Evolutionary conservation across 345 rosid genomes (phyloP).

Genomic region (Acer negundo): DNA sequence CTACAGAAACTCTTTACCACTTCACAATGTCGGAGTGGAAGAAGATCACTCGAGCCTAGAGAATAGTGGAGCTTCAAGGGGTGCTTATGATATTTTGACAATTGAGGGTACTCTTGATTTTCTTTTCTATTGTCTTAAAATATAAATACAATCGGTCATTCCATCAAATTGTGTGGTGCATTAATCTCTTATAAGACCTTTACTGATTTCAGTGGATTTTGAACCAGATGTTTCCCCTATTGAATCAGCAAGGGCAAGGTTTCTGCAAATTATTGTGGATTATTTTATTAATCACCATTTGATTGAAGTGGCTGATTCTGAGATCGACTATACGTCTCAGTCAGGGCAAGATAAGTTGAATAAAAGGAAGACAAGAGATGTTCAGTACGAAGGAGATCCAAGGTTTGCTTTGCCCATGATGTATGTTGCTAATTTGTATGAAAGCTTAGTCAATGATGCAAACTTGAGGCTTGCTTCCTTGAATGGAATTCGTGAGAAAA

Average conservation of each 20-base stretch:
- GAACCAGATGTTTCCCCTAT: slow-evolving; percentile 77
- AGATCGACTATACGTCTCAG: slow-evolving; percentile 45
- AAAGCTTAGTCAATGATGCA: slow-evolving; percentile 73
- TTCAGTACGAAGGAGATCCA: slow-evolving; percentile 79
- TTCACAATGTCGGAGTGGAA: slow-evolving; percentile 62
- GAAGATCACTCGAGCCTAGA: slow-evolving; percentile 66
- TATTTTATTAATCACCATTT: slow-evolving; percentile 68
- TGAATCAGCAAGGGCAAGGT: slow-evolving; percentile 78
- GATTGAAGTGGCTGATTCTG: slow-evolving; percentile 56
- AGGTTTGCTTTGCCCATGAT: slow-evolving; percentile 75
- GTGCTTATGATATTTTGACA: slow-evolving; percentile 51
- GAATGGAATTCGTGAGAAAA: slow-evolving; percentile 79
- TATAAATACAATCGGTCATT: not conserved
- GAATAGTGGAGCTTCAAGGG: slow-evolving; percentile 47
- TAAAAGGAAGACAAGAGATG: slow-evolving; percentile 79
- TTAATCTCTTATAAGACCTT: not conserved
- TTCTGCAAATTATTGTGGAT: slow-evolving; percentile 76
- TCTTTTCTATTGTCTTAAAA: not conserved
- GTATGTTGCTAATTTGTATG: slow-evolving; percentile 93
- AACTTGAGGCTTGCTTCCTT: slow-evolving; percentile 73
- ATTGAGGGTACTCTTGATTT: slow-evolving; percentile 55
- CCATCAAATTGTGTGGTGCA: not conserved
- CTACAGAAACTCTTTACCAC: slow-evolving; percentile 60
- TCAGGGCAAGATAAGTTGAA: slow-evolving; percentile 50
- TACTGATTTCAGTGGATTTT: slow-evolving; percentile 21